Base-by-base conservation (phyloP, 495 filamentous ascomycete species). In the Glonium stellatum region DNA sequence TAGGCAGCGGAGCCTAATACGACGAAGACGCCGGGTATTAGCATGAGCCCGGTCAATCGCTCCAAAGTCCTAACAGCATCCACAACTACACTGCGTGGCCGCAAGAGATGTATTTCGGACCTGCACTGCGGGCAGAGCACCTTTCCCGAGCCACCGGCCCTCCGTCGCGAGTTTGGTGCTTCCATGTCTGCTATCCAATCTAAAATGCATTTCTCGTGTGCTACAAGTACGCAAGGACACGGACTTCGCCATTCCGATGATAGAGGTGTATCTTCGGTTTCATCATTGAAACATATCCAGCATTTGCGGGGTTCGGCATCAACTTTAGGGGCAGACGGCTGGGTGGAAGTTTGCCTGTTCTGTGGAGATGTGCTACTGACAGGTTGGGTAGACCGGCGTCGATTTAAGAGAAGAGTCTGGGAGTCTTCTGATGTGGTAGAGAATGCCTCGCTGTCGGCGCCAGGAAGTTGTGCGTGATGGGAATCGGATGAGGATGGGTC, bases 261-360 rank as follows among this genome's bases (percentile, higher is more conserved):
- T 22, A 83, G 83, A 41, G 80, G 77, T 36, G 77, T 78, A 56
- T 90, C 86, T 63, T 96, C 89, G 22, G 85, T 90, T 62, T 90
- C 85, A 63, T 92, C 89, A 55, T 80, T 80, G 67, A 93, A 88
- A 75, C 93, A 98, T 67, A 98, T 92, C 87, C 90, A 97, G 73
- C 93, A 98, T 73, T 85, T 85, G 36, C 83, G 84, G 25, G 86
- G 66, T 47, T 73, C 66, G 51, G 61, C 49, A 22, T 62, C 61
- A 67, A 51, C 9, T 23, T 47, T 37, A 15, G 46, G 25, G 34
- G 50, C 11, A 23, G 60, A 15, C 12, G 21, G 12, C 18, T n/a
- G 11, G 13, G 42, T 58, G 49, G 46, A 58, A 21, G 44, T 59
- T 56, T 49, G 61, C 5, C 23, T 57, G 47, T 48, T 23, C 25